phyloP scores from a whole-genome alignment of 371 early-diverging fungal genomes.

The Chytridium lagenaria region DNA sequence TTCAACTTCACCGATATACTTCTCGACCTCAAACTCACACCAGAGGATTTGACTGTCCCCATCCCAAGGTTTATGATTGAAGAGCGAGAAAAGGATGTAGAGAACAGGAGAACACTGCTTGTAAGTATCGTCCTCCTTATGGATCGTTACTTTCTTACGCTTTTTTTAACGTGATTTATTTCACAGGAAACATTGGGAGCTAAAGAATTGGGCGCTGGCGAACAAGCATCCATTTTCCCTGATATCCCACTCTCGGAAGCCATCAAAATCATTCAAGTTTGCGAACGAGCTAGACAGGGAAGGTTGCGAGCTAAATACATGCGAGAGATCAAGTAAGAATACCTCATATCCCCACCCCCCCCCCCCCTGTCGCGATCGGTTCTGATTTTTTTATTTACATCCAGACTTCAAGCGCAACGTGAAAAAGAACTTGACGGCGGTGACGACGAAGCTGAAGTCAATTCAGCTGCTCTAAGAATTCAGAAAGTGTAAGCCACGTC shows the following conservation, averaged over 20 bases:
- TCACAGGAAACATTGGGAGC: slow-evolving; percentile 50
- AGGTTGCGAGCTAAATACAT: slow-evolving; percentile 63
- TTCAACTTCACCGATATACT: slow-evolving; percentile 51
- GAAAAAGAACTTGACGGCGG: slow-evolving; percentile 57
- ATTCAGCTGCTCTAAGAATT: slow-evolving; percentile 54
- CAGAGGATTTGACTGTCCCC: slow-evolving; percentile 53
- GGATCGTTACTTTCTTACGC: not conserved
- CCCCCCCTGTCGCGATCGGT: too few relatives aligned
- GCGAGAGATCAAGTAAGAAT: slow-evolving; percentile 61
- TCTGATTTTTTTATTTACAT: too few relatives aligned
- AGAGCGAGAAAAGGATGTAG: slow-evolving; percentile 47
- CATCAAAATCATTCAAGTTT: slow-evolving; percentile 54
- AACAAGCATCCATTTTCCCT: slow-evolving; percentile 46
- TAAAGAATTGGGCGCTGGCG: slow-evolving; percentile 45
- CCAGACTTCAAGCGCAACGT: slow-evolving; percentile 57
- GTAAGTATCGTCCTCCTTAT: not conserved
- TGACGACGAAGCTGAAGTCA: slow-evolving; percentile 59
- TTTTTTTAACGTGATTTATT: too few relatives aligned
- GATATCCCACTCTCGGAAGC: slow-evolving; percentile 53
- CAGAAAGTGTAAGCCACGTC: slow-evolving; percentile 51
- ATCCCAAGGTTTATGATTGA: slow-evolving; percentile 57
- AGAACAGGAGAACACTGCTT: slow-evolving; percentile 36
- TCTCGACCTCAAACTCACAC: slow-evolving; percentile 58
- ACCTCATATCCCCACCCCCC: too few relatives aligned
- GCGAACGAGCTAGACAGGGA: slow-evolving; percentile 64